These are phyloP conservation scores for Aspergillus sp. DNA, from an alignment of 2,329 filamentous ascomycete species.

Conservation along the genomic window DNA sequence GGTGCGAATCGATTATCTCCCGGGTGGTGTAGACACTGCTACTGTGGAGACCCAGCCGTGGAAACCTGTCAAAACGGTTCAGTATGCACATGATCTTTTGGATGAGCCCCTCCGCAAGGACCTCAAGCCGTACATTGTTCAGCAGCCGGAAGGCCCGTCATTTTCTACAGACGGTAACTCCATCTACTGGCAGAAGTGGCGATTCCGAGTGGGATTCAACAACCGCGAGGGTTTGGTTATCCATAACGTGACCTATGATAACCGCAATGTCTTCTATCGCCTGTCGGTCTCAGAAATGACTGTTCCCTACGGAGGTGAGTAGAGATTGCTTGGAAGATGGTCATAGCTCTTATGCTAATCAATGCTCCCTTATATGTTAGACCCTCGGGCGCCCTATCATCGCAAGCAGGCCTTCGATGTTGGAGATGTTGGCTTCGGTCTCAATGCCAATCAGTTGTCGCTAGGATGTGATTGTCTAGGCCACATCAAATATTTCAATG, in stretches of 20 bases:
- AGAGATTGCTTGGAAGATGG: neutral
- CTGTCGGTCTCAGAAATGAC: constrained; percentile 68
- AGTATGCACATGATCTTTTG: constrained; percentile 64
- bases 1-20: constrained; percentile 67
- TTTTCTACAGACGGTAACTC: constrained; percentile 59
- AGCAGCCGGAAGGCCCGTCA: constrained; percentile 65
- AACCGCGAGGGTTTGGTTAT: constrained; percentile 65
- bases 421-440: constrained; percentile 65
- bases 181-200: constrained; percentile 67
- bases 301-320: constrained; percentile 44
- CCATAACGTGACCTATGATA: constrained; percentile 64
- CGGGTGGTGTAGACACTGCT: constrained; percentile 64
- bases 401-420: constrained; percentile 71
- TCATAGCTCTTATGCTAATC: neutral
- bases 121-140: constrained; percentile 63
- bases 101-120: constrained; percentile 60
- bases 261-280: constrained; percentile 66
- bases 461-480: constrained; percentile 71
- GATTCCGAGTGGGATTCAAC: constrained; percentile 62
- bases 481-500: constrained; percentile 66
- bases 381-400: constrained; percentile 67
- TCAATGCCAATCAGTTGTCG: constrained; percentile 68
- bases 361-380: constrained; percentile 42
- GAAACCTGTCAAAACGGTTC: constrained; percentile 52
- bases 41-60: constrained; percentile 57